Evolutionary conservation across 2,329 filamentous ascomycete species (phyloP).

Genomic region (Periconia sp.): DNA sequence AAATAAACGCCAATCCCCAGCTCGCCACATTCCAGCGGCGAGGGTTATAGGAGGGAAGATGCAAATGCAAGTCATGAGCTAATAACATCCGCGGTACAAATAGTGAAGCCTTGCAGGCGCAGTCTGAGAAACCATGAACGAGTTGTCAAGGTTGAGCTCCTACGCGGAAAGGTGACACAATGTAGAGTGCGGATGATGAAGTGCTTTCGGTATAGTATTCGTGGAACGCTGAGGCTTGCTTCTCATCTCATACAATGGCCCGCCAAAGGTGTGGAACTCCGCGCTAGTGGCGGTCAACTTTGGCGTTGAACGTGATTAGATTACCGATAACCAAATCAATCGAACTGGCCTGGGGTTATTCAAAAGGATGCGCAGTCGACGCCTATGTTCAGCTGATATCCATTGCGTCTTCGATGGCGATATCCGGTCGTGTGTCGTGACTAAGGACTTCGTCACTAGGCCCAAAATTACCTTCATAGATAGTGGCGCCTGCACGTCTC

Average conservation of each 20-base stretch:
- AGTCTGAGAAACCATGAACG: no score
- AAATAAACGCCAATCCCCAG: slow-evolving; percentile 20
- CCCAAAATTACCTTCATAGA: slow-evolving; percentile 96
- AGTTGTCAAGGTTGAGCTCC: no score
- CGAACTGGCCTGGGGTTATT: no score
- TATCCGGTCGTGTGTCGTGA: slow-evolving; percentile 43
- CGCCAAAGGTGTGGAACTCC: no score
- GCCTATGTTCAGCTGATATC: slow-evolving; percentile 51
- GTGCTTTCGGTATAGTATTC: slow-evolving; percentile 6
- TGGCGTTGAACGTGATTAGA: no score
- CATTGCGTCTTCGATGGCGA: slow-evolving; percentile 72
- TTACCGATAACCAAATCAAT: background rate
- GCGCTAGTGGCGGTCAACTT: no score
- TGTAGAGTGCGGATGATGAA: no score
- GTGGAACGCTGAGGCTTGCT: background rate
- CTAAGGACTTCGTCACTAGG: slow-evolving; percentile 70
- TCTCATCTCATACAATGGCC: no score
- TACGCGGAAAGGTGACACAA: no score
- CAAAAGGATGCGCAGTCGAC: background rate
- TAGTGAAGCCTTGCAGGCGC: no score
- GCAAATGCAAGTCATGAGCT: no score
- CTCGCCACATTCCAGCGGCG: slow-evolving; percentile 15
- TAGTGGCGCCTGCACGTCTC: slow-evolving; percentile 85
- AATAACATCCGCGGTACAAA: no score
- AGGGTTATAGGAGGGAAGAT: slow-evolving; percentile 17